Conservation (phyloP, 148 eudicot species). For the Chenopodium suecicum region DNA sequence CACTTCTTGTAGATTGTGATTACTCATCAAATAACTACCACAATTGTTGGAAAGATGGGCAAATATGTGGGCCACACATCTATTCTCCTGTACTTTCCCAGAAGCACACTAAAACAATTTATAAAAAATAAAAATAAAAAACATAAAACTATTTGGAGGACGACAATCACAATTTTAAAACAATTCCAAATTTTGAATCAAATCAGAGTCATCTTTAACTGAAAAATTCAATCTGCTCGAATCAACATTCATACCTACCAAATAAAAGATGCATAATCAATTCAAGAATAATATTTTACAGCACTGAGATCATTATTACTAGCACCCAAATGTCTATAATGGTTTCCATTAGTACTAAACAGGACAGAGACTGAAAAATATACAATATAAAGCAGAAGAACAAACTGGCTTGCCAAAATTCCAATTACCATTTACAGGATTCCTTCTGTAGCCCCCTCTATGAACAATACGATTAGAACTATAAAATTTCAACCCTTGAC, state of each 20-base stretch:
- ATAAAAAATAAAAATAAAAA: too few species aligned
- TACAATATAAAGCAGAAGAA: background rate
- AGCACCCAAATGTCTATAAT: background rate
- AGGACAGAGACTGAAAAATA: background rate
- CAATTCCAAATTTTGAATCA: background rate
- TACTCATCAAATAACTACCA: background rate
- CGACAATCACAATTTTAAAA: background rate
- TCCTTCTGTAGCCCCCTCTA: conserved; percentile 51
- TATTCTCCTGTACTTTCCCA: background rate
- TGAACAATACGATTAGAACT: conserved; percentile 47
- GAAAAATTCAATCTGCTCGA: background rate
- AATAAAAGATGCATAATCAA: background rate
- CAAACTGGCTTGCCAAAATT: background rate
- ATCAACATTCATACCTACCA: background rate
- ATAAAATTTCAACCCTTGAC: conserved; percentile 35
- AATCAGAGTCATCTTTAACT: background rate
- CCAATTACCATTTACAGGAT: conserved; percentile 43
- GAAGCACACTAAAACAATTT: background rate
- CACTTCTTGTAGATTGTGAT: background rate
- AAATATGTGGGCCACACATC: background rate
- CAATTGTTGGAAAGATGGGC: background rate
- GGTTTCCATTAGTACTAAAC: background rate
- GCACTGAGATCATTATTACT: background rate
- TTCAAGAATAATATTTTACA: background rate
- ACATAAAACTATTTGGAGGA: too few species aligned